Evolutionary conservation across 2,329 filamentous ascomycete species (phyloP), one percentile per base, ranked within the genome.

Genomic region (Penicillium brasilianum): DNA sequence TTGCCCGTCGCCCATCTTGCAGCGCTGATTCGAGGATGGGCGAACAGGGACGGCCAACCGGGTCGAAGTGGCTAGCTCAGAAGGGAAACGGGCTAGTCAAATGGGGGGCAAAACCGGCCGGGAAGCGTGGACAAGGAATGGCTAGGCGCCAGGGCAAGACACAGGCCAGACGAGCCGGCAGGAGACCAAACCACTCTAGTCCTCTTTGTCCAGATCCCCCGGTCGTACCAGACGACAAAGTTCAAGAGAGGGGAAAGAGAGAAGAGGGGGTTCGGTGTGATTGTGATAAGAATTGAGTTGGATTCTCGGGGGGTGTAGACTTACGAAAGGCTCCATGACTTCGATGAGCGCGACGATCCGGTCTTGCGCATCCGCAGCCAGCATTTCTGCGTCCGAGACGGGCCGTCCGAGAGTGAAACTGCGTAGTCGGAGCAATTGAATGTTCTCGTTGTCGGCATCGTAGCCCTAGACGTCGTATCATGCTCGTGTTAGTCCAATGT

Each of bases 291-390:
- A 9, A 36, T 52, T n/a, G 22, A 28, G 25, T 22, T 30, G 37
- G 51, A 37, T 18, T 36, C n/a, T 41, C 36, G 8, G 34, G 9
- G 22, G 22, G 36, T 3, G 52, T 30, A 20, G 37, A 85, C 91
- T 89, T 80, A 96, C 92, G 80, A 94, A 96, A 44, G 88, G 88
- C 64, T 87, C 87, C 84, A 97, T 85, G 55, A 86, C 83, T 34
- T 82, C 80, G 66, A 97, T 80, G 22, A 92, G 78, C 41, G 85
- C 82, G 55, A 83, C 81, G 55, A 97, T 83, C 70, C 85, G 85
- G 32, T 88, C 84, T 76, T 92, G 84, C 16, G 86, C 87, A 70
- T 87, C 80, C 50, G 85, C 79, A 49, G 83, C 82, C 37, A 88
- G 81, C 20, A 96, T 82, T 51, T 91, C 81, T 10, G 82, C 77